Evolutionary conservation across 2,329 filamentous ascomycete genomes (phyloP).

Genomic region (Calonectria honghensis): DNA sequence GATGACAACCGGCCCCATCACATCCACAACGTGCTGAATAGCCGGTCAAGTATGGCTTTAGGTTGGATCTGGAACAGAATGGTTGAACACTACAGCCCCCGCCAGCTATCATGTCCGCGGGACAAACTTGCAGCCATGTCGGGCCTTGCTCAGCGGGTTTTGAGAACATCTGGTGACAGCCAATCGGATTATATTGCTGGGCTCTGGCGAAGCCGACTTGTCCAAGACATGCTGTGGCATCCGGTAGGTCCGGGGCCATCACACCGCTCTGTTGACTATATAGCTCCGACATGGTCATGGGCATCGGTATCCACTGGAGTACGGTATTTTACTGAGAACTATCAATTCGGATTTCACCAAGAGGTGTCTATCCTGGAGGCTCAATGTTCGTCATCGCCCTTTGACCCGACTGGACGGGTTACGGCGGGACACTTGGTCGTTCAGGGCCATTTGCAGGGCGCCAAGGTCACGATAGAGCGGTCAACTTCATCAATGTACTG

Average conservation of each 20-base stretch:
- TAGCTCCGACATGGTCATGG: constrained; percentile 1
- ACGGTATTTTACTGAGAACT: neutral
- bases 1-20: neutral
- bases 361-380: neutral
- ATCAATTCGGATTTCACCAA: neutral
- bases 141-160: neutral
- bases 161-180: neutral
- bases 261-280: neutral
- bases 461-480: neutral
- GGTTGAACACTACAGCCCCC: neutral
- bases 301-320: neutral
- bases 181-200: neutral
- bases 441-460: neutral
- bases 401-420: neutral
- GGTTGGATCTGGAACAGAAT: neutral
- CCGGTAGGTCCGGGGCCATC: neutral
- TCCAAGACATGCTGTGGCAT: neutral
- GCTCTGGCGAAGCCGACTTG: neutral
- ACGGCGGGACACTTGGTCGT: neutral
- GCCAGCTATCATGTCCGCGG: neutral
- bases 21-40: neutral
- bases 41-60: neutral
- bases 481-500: neutral
- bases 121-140: neutral
- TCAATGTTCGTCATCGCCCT: neutral